Evolutionary conservation across 208 protist genomes (phyloP).

Genomic region (Lotmaria passim): DNA sequence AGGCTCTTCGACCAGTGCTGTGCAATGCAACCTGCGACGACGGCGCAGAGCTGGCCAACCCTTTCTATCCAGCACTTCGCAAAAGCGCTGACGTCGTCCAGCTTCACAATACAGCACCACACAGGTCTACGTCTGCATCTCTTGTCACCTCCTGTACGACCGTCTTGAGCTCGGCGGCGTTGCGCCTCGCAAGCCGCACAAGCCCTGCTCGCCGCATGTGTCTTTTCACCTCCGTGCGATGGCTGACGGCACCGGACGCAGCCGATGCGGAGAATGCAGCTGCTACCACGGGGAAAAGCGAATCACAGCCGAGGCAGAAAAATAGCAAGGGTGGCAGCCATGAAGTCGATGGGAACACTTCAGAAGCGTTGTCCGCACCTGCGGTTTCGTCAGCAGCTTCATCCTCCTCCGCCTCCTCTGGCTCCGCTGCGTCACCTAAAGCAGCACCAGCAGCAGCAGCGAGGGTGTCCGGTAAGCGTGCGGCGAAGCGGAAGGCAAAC

Average conservation of each 20-base stretch:
- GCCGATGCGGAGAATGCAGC: not conserved
- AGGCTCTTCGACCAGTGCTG: not conserved
- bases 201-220: not conserved
- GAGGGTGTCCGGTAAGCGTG: not conserved
- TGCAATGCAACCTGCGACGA: not conserved
- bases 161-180: not conserved
- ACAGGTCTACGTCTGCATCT: not conserved
- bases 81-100: not conserved
- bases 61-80: not conserved
- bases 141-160: not conserved
- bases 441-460: not conserved
- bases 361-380: not conserved
- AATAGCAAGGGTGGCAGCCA: not conserved
- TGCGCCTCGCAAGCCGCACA: not conserved
- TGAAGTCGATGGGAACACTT: not conserved
- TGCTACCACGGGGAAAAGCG: not conserved
- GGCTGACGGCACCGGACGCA: slow-evolving; percentile 3
- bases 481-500: not conserved
- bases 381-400: too few relatives aligned
- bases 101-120: too few relatives aligned
- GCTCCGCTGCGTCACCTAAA: not conserved
- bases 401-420: not conserved
- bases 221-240: slow-evolving; percentile 10
- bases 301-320: not conserved
- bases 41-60: not conserved